Evolutionary conservation across 2,329 filamentous ascomycete genomes (phyloP).

Genomic region (Coniochaeta ligniaria): DNA sequence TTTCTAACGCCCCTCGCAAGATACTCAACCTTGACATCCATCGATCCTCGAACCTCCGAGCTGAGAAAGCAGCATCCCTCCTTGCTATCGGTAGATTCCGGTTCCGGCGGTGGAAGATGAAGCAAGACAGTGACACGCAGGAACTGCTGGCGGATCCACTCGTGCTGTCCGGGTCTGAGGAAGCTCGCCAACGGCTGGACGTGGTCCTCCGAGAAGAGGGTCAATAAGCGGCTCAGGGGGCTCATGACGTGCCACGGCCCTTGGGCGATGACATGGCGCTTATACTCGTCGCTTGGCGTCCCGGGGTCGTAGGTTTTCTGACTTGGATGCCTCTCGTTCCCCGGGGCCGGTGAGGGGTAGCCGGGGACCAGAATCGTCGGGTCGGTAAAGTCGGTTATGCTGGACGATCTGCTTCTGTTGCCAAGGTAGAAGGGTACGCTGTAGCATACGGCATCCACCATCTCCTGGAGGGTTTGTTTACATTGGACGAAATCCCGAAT

Average conservation of each 20-base stretch:
- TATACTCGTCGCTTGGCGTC: slow-evolving; percentile 8
- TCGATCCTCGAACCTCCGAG: slow-evolving; percentile 22
- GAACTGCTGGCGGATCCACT: slow-evolving; percentile 13
- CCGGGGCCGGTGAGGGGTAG: neutral
- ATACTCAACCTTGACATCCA: slow-evolving; percentile 34
- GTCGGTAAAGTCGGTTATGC: slow-evolving; percentile 10
- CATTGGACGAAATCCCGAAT: slow-evolving; percentile 4
- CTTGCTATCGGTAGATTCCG: neutral
- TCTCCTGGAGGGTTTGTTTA: slow-evolving; percentile 9
- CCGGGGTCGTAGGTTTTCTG: neutral
- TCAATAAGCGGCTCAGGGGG: slow-evolving; percentile 14
- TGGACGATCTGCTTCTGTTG: slow-evolving; percentile 10
- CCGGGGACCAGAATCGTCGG: slow-evolving; percentile 6
- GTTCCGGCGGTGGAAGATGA: slow-evolving; percentile 1
- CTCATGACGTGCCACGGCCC: slow-evolving; percentile 15
- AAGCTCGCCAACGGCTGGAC: slow-evolving; percentile 4
- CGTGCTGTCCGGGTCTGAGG: slow-evolving; percentile 9
- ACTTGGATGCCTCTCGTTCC: neutral
- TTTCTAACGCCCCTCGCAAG: slow-evolving; percentile 32
- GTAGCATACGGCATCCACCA: slow-evolving; percentile 14
- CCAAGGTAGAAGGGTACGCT: slow-evolving; percentile 17
- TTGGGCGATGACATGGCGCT: slow-evolving; percentile 11
- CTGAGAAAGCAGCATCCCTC: neutral
- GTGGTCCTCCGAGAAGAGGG: slow-evolving; percentile 11
- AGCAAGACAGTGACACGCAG: slow-evolving; percentile 10